Base-by-base conservation (phyloP, 2,329 filamentous ascomycete genomes). In the Alternaria ventricosa region DNA sequence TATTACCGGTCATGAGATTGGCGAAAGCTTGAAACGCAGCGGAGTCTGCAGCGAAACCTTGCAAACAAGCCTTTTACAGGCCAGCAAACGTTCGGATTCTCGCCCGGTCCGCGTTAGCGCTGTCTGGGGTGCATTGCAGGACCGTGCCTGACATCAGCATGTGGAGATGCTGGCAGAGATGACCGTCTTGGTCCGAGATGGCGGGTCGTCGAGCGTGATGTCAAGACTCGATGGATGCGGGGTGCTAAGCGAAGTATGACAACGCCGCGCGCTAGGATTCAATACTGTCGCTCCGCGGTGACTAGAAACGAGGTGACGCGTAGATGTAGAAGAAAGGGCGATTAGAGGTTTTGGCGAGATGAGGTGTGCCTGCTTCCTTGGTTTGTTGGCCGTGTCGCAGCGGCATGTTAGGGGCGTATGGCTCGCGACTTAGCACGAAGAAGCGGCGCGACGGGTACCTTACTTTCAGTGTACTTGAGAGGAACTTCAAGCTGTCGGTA, bases 191-290 rank as follows among this genome's bases (percentile, higher is more conserved):
- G 15, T 63, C 33, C 23, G 55, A 55, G 25, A 55, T 46, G 44
- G 54, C 18, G 54, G 61, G 23, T 51, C 25, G 28, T 22, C 20
- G 20, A 49, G 33, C n/a, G 66, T 68, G 66, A 68, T 65, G 57
- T 62, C 63, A 68, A 58, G 57, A 68, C 60, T 68, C 41, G 20
- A 57, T 60, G 28, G n/a, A 53, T 65, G 50, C 44, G 61, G 63
- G 57, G 46, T 60, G 55, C 44, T 68, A 68, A 66, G 66, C 61
- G 64, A 68, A 56, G 23, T 36, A 28, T 53, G 46, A 51, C 13
- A 51, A 30, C 20, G 49, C 22, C 28, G 49, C 18, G 18, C 49
- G 49, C 49, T 51, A 51, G 20, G 84, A 62, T 2, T 36, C 20
- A 41, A 22, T 23, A 36, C 33, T 36, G 28, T 51, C 11, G 2